Evolutionary conservation across 2,329 filamentous ascomycete genomes (phyloP), one percentile per base, ranked within the genome.

Genomic region (Penicillium sp.): DNA sequence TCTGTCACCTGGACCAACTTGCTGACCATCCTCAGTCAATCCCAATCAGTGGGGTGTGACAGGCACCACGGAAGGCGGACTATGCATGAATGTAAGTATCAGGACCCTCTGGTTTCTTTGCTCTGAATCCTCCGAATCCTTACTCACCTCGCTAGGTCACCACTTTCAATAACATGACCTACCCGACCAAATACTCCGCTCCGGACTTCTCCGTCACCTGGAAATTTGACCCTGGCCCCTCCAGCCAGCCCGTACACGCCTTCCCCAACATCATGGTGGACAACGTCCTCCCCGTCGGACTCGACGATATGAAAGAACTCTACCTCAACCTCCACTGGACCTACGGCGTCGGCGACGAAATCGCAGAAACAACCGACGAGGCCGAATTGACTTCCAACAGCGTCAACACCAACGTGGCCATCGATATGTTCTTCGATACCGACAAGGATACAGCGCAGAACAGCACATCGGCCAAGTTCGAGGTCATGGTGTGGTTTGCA

Each of bases 401-500:
- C 0, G 66, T 82, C 52, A 80, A 81, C 58, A 69, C 79, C 65
- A 84, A 84, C 71, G 80, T 84, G 27, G 81, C 80, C 29, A 71
- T 84, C 54, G 82, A 84, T 69, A 81, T 84, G 75, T 84, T 84
- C 67, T 67, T 84, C 47, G 81, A 83, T 56, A 63, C 59, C 21
- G 73, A 81, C 62, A 63, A 73, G 47, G 60, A 55, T 1, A 73
- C 64, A 0, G 69, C 82, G 0, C 52, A 64, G 36, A 65, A 77
- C 64, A 78, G 73, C 34, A 63, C 64, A 2, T 18, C 57, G 6
- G 68, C 74, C 26, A 59, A 61, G 17, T 79, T 76, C 68, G 82
- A 84, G 69, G 72, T 84, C 68, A 84, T 84, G 80, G 74, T 84
- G 29, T 83, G 79, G 80, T 76, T 84, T 54, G 80, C 74, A 2